Conservation (phyloP, 305 asterid species). For the Caryopteris hybrid region DNA sequence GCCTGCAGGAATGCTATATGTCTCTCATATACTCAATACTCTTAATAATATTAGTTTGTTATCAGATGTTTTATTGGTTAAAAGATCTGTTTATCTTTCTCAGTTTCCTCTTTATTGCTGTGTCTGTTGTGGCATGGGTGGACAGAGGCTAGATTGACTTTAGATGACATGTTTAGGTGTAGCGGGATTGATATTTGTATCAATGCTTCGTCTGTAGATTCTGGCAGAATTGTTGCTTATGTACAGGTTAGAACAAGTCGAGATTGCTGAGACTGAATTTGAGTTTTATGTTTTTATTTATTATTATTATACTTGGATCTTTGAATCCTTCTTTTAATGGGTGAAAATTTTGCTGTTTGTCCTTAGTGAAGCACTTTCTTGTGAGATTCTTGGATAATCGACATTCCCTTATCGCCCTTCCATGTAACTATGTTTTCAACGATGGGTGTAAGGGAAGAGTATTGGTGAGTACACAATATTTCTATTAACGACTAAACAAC, state of each 20-base stretch:
- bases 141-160: background rate
- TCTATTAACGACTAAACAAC: slow-evolving; percentile 19
- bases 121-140: background rate
- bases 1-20: background rate
- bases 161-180: background rate
- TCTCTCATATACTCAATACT: background rate
- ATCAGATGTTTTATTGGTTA: background rate
- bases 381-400: too few relatives aligned
- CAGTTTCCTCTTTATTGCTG: background rate
- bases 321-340: too few relatives aligned
- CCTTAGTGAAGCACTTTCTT: too few relatives aligned
- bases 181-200: background rate
- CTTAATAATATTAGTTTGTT: slow-evolving; percentile 1
- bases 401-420: background rate
- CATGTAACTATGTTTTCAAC: background rate
- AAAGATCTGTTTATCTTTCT: background rate
- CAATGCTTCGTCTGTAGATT: background rate
- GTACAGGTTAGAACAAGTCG: background rate
- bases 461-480: too few relatives aligned
- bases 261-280: background rate
- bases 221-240: background rate
- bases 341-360: too few relatives aligned
- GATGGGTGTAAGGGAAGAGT: background rate
- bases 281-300: background rate
- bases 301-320: too few relatives aligned